Base-by-base conservation (phyloP, 768 basidiomycete genomes). In the Russula dissimulans region DNA sequence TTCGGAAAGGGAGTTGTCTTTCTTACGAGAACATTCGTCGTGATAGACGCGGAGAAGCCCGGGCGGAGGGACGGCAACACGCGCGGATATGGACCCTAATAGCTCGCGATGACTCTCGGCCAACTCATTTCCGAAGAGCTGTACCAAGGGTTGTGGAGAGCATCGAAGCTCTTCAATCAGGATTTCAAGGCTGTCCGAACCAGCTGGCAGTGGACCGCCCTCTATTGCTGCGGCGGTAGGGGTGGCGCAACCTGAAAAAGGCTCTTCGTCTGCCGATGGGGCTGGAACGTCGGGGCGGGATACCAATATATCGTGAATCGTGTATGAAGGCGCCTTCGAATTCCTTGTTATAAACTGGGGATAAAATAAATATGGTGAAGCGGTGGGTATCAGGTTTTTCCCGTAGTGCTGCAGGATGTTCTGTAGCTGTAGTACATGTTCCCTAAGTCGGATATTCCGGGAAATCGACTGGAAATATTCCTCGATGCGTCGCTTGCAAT, bases 41-140 rank as follows among this genome's bases (percentile, higher is more conserved):
- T 39, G 47, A 32, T 55, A 31, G n/a, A 44, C 1, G 42, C 12
- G 45, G 2, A 60, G 41, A 7, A 22, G 17, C 14, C 54, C 59
- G 5, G 48, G 39, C 1, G 32, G 42, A 11, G 59, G 53, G 9
- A 54, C 3, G 8, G 53, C 1, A 11, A 18, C 12, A 22, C 10
- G 46, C 15, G 22, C 31, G 8, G 22, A 32, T 17, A 34, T 12
- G 8, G 12, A 26, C 15, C 22, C 5, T 36, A 36, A 36, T 8
- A 32, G 29, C 8, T 46, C 42, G 2, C 7, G n/a, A 17, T 45
- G 17, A 26, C 60, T 61, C 17, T 18, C 50, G 22, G 38, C 3
- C 42, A 60, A 39, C 5, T 56, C 59, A 38, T 44, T 39, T 50
- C 60, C 60, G n/a, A 56, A 61, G 2, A 50, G 54, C 11, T 11